phyloP scores from a whole-genome alignment of 2,329 filamentous ascomycete species.

The Alternaria brassicicola region DNA sequence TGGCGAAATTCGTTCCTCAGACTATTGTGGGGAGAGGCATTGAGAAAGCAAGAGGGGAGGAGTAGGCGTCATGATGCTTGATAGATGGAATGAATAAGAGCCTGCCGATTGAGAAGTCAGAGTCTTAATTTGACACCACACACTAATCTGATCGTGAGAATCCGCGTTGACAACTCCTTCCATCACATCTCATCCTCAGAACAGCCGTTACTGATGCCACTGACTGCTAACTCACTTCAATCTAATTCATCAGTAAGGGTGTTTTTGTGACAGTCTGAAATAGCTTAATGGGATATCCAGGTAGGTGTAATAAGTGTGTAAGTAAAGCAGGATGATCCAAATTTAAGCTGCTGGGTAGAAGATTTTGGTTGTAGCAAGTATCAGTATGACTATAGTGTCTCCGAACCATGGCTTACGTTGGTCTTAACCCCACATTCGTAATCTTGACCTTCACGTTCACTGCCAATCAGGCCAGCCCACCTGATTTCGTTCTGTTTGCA shows the following conservation, averaged over 20 bases:
- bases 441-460: conserved; percentile 44
- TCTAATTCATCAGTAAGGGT: background rate
- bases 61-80: background rate
- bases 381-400: background rate
- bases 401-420: background rate
- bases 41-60: background rate
- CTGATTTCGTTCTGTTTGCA: too few relatives aligned
- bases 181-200: background rate
- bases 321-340: background rate
- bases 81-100: background rate
- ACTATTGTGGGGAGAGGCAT: background rate
- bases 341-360: background rate
- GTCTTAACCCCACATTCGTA: background rate
- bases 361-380: background rate
- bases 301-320: background rate
- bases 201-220: background rate
- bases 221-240: background rate
- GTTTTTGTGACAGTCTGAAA: background rate
- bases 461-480: conserved; percentile 52
- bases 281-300: background rate
- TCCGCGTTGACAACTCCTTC: background rate
- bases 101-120: background rate
- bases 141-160: background rate
- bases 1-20: too few relatives aligned
- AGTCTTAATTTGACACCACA: background rate